Evolutionary conservation across 805 yeast species (phyloP), one percentile per base, ranked within the genome.

Genomic region (Kodamaea fukazawae): DNA sequence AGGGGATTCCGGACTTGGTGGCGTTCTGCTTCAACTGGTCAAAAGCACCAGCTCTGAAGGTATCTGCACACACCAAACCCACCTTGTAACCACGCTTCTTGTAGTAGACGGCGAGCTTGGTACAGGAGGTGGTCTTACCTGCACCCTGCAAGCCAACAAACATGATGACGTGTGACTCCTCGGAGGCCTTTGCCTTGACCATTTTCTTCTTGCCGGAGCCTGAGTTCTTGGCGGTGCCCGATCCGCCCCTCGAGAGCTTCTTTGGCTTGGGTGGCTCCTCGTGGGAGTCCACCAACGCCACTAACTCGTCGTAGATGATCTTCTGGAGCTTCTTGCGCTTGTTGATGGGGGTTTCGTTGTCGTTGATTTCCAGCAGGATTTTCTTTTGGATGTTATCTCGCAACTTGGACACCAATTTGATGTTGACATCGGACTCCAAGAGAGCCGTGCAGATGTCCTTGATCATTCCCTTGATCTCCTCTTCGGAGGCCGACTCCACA

Each of bases 41-140:
- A 70, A 91, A 91, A 2, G 99, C 99, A 75, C 99, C 99, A 27
- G 99, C 99, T 75, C 99, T 82, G 74, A 91, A 93, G 22, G 99
- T 93, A 71, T 93, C 99, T 2, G 99, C 99, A 78, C 99, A 93
- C 17, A 93, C 98, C 58, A 93, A 71, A 38, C 98, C 98, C 34
- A 88, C 96, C 60, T 89, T 90, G 65, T 82, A 88, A 2, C 97
- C 97, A 56, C 97, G 74, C 57, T 90, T 79, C 56, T 89, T 91
- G 60, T 93, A 93, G 60, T 86, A 90, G 2, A 88, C 95, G 0
- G 99, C 99, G 53, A 91, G 71, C 54, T 93, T 93, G 1, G 99
- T 93, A 79, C 97, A 90, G 2, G 96, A 82, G 0, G 99, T 93
- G 23, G 99, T 93, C 61, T 93, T 93, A 75, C 99, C 99, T 9